These are phyloP conservation scores for Calonectria hawksworthii DNA, from an alignment of 2,329 filamentous ascomycete genomes.

Conservation along the genomic window DNA sequence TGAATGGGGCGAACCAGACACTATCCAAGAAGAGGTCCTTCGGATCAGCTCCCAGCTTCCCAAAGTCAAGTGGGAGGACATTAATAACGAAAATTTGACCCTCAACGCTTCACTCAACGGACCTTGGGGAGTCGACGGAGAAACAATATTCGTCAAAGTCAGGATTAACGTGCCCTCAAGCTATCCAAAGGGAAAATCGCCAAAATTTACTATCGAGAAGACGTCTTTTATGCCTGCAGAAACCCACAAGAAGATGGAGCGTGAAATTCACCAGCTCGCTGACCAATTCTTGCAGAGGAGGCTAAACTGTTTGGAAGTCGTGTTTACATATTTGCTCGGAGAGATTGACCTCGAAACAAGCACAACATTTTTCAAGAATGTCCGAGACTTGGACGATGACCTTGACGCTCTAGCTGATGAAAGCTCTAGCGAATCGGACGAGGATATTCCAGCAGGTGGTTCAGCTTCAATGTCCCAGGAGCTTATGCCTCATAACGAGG, in stretches of 20 bases:
- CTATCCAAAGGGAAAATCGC: slow-evolving; percentile 71
- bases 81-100: slow-evolving; percentile 73
- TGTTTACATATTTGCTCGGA: slow-evolving; percentile 74
- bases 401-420: slow-evolving; percentile 75
- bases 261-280: slow-evolving; percentile 70
- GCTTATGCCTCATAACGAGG: slow-evolving; percentile 66
- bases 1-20: slow-evolving; percentile 73
- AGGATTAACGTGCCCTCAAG: slow-evolving; percentile 70
- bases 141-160: slow-evolving; percentile 73
- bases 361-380: slow-evolving; percentile 73
- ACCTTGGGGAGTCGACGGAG: slow-evolving; percentile 71
- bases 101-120: slow-evolving; percentile 74
- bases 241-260: slow-evolving; percentile 64
- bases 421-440: slow-evolving; percentile 87
- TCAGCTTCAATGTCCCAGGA: slow-evolving; percentile 75
- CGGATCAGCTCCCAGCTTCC: slow-evolving; percentile 73
- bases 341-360: slow-evolving; percentile 73
- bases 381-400: slow-evolving; percentile 73
- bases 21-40: slow-evolving; percentile 75
- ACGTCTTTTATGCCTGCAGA: slow-evolving; percentile 73
- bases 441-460: slow-evolving; percentile 64
- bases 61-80: slow-evolving; percentile 75
- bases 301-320: slow-evolving; percentile 73
- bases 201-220: slow-evolving; percentile 72
- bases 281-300: slow-evolving; percentile 68